Conservation (phyloP, 2,329 filamentous ascomycete species). For the Hypoxylon sp. region DNA sequence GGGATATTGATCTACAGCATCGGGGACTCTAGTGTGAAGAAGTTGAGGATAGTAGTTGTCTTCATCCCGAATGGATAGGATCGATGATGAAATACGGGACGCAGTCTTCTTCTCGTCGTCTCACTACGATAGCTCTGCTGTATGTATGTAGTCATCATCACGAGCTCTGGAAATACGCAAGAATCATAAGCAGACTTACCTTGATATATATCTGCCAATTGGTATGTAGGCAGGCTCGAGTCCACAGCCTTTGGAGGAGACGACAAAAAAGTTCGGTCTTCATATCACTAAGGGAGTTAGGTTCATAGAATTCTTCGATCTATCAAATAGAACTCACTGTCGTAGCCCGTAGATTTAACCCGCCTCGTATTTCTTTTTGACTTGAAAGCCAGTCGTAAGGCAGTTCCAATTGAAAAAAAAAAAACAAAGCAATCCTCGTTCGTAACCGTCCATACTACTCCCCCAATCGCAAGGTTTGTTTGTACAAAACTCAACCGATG, state of each 20-base stretch:
- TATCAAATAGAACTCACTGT: conserved; percentile 50
- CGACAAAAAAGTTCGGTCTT: conserved; percentile 23
- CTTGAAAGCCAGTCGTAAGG: no score
- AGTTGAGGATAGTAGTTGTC: neutral
- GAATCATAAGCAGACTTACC: conserved; percentile 30
- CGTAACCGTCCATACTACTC: no score
- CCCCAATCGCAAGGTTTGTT: no score
- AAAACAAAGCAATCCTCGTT: neutral
- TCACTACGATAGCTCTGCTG: conserved; percentile 12
- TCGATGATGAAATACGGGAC: neutral
- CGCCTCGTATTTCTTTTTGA: neutral
- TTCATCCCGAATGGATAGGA: neutral
- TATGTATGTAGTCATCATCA: conserved; percentile 33
- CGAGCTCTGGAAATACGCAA: conserved; percentile 8
- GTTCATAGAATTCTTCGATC: conserved; percentile 45
- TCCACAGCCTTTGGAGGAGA: no score
- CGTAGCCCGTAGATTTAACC: conserved; percentile 19
- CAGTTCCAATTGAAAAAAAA: conserved; percentile 7
- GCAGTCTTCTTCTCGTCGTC: neutral
- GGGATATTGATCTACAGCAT: conserved; percentile 19
- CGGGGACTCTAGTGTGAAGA: no score
- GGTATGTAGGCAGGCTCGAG: conserved; percentile 1
- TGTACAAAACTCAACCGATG: conserved; percentile 56
- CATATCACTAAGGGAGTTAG: conserved; percentile 48
- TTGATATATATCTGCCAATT: conserved; percentile 10